Evolutionary conservation across 2,329 filamentous ascomycete genomes (phyloP).

Genomic region (Aspergillus fumigatiaffinis): DNA sequence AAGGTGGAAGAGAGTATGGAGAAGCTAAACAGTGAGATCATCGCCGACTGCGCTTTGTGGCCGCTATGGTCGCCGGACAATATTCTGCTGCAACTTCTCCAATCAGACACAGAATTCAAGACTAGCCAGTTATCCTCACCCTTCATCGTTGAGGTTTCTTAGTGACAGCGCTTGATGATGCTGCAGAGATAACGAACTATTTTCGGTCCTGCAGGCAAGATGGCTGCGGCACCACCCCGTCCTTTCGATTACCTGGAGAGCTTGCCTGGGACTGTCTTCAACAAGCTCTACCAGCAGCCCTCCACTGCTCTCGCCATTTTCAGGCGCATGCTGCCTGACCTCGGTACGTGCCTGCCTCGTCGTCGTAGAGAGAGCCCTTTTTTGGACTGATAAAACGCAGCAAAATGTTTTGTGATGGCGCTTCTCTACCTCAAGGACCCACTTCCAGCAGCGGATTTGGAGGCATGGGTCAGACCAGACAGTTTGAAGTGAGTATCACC

Average conservation of each 20-base stretch:
- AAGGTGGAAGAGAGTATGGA: too few relatives aligned
- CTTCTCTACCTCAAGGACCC: constrained; percentile 86
- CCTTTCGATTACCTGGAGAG: constrained; percentile 89
- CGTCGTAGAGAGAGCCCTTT: constrained; percentile 8
- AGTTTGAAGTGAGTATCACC: constrained; percentile 48
- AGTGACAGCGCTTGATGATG: constrained; percentile 19
- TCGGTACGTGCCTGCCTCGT: constrained; percentile 55
- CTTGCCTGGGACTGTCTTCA: constrained; percentile 83
- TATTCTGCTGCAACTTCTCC: constrained; percentile 6
- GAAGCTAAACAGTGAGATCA: constrained; percentile 14
- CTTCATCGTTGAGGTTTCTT: constrained; percentile 10
- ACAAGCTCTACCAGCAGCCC: constrained; percentile 89
- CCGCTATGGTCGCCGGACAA: constrained; percentile 27
- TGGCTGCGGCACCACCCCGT: constrained; percentile 55
- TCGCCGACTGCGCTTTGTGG: constrained; percentile 26
- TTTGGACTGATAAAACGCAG: constrained; percentile 41
- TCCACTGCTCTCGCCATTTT: constrained; percentile 95
- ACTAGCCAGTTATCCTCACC: not conserved
- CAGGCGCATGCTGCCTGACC: constrained; percentile 88
- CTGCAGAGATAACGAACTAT: constrained; percentile 21
- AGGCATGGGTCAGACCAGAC: constrained; percentile 75
- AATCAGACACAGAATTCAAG: constrained; percentile 7
- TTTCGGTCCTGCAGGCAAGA: constrained; percentile 33
- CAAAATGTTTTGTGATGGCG: constrained; percentile 94
- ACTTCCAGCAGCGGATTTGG: constrained; percentile 73